phyloP scores from a whole-genome alignment of 352 stramenopile genomes.

The Phytophthora boehmeriae region DNA sequence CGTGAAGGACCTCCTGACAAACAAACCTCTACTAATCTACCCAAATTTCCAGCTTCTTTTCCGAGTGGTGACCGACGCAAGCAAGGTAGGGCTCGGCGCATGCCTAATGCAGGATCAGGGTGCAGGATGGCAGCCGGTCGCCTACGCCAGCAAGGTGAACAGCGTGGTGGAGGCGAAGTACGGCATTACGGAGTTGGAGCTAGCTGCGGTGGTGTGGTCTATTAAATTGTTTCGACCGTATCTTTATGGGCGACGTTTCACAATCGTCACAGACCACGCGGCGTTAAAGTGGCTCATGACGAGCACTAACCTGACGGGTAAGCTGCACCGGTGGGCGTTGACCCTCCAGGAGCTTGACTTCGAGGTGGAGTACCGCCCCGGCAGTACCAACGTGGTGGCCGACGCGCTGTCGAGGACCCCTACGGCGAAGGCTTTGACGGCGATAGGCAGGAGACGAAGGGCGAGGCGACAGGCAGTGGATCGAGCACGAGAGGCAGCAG shows the following conservation, averaged over 20 bases:
- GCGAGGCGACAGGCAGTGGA: neutral
- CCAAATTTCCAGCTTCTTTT: conserved; percentile 31
- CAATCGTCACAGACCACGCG: too few species aligned
- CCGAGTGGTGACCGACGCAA: conserved; percentile 27
- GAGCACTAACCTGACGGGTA: neutral
- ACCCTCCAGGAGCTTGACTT: conserved; percentile 32
- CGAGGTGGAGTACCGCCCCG: conserved; percentile 7
- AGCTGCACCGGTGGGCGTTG: conserved; percentile 20
- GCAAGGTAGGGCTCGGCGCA: conserved; percentile 12
- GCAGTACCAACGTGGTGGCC: conserved; percentile 11
- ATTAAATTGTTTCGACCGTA: conserved; percentile 27
- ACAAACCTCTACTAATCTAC: conserved; percentile 14
- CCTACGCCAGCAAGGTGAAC: conserved; percentile 22
- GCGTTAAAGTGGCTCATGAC: conserved; percentile 33
- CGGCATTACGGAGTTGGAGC: conserved; percentile 27
- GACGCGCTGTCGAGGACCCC: conserved; percentile 22
- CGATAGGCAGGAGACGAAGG: conserved; percentile 1
- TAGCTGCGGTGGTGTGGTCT: conserved; percentile 24
- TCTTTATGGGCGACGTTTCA: too few species aligned
- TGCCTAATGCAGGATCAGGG: conserved; percentile 25
- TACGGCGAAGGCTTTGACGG: neutral
- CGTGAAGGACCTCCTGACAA: conserved; percentile 14
- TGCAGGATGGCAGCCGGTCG: conserved; percentile 6
- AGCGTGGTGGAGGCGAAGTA: conserved; percentile 18
- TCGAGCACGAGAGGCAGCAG: too few species aligned